A percentile compares a stretch with the other conserved stretches of the same genome.
phyloP scores from a whole-genome alignment of 129 eudicot genomes.

The carrot (Daucus carota) region DH1_v3.0 NC_030385.2:39464001-39464500 shows the following conservation, averaged over 20 bases:
- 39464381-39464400: not conserved
- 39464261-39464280: constrained; percentile 39
- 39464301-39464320: constrained; percentile 55
- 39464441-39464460: constrained; percentile 72
- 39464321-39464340: constrained; percentile 73
- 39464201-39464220: constrained; percentile 37
- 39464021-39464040: constrained; percentile 2
- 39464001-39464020: not conserved
- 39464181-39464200: not conserved
- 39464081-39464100: not conserved
- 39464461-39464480: constrained; percentile 92
- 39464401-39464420: constrained; percentile 36
- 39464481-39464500: constrained; percentile 69
- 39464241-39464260: constrained; percentile 58
- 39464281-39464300: constrained; percentile 48
- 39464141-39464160: not conserved
- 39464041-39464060: not conserved
- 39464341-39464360: constrained; percentile 18
- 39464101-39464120: not conserved
- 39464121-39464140: not conserved
- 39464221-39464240: constrained; percentile 36
- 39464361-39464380: constrained; percentile 12
- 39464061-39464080: not conserved
- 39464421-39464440: constrained; percentile 60
- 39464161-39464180: not conserved